Evolutionary conservation across 2,329 filamentous ascomycete genomes (phyloP).

Genomic region (Fusarium pilosicola): DNA sequence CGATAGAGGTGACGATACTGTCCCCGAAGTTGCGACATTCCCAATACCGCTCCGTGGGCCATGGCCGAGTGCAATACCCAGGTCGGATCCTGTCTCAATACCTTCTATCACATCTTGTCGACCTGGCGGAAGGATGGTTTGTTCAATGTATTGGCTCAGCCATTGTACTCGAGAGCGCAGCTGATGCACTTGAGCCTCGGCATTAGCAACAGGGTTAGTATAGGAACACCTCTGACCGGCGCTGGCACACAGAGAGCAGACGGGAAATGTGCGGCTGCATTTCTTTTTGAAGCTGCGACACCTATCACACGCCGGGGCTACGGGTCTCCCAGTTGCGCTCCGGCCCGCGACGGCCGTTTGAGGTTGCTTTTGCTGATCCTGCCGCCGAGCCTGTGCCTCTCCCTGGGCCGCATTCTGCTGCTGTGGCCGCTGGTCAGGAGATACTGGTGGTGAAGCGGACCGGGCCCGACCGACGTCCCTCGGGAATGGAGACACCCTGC

Average conservation of each 20-base stretch:
- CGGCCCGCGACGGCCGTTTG: not conserved
- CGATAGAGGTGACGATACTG: slow-evolving; percentile 24
- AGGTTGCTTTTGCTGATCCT: slow-evolving; percentile 12
- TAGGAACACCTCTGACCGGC: slow-evolving; percentile 53
- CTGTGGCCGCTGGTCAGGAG: slow-evolving; percentile 27
- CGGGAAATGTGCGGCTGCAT: slow-evolving; percentile 54
- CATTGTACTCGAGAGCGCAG: slow-evolving; percentile 54
- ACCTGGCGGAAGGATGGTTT: slow-evolving; percentile 41
- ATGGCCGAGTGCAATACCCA: slow-evolving; percentile 27
- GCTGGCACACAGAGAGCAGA: slow-evolving; percentile 52
- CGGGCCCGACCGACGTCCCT: slow-evolving; percentile 39
- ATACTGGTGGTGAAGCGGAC: slow-evolving; percentile 43
- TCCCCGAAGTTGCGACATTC: not conserved
- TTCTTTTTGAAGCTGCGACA: slow-evolving; percentile 59
- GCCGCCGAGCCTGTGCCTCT: slow-evolving; percentile 34
- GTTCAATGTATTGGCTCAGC: slow-evolving; percentile 52
- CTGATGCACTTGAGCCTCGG: slow-evolving; percentile 49
- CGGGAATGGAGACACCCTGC: slow-evolving; percentile 41
- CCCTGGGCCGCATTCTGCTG: slow-evolving; percentile 7
- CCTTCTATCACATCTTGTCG: slow-evolving; percentile 44
- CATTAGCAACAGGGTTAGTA: slow-evolving; percentile 46
- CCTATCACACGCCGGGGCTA: slow-evolving; percentile 51
- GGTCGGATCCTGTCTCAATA: slow-evolving; percentile 51
- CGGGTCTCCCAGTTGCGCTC: slow-evolving; percentile 11
- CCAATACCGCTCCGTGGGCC: not conserved